phyloP scores from a whole-genome alignment of 2,329 filamentous ascomycete species.

The Zasmidium cellare region DNA sequence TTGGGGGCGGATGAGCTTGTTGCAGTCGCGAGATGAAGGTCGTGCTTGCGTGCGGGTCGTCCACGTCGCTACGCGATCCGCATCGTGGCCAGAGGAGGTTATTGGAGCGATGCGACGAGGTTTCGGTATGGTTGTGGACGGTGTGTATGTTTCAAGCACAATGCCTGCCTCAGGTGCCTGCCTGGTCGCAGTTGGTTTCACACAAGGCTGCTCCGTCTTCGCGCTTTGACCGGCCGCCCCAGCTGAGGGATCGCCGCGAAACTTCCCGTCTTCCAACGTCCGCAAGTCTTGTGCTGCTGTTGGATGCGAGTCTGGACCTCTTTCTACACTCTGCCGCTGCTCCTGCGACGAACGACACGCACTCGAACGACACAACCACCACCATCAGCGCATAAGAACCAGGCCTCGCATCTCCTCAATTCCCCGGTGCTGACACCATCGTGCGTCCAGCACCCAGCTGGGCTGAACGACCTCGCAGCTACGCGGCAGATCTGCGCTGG shows the following conservation, averaged over 20 bases:
- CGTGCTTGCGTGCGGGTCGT: background rate
- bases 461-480: background rate
- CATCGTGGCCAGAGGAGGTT: background rate
- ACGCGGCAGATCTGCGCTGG: background rate
- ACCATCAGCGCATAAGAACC: background rate
- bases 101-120: background rate
- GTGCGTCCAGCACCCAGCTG: background rate
- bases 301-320: background rate
- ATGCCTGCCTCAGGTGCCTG: background rate
- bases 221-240: background rate
- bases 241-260: background rate
- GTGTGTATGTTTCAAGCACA: background rate
- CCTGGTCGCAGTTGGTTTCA: background rate
- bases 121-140: background rate
- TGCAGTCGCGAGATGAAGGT: background rate
- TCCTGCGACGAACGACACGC: background rate
- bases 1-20: background rate
- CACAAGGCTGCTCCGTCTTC: background rate
- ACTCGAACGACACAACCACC: background rate
- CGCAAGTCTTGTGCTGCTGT: background rate
- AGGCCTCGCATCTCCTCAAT: constrained; percentile 1
- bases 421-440: constrained; percentile 6
- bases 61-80: background rate
- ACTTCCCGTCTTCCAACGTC: background rate
- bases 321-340: background rate